Evolutionary conservation across 768 basidiomycete genomes (phyloP).

Genomic region (Mycena venus): DNA sequence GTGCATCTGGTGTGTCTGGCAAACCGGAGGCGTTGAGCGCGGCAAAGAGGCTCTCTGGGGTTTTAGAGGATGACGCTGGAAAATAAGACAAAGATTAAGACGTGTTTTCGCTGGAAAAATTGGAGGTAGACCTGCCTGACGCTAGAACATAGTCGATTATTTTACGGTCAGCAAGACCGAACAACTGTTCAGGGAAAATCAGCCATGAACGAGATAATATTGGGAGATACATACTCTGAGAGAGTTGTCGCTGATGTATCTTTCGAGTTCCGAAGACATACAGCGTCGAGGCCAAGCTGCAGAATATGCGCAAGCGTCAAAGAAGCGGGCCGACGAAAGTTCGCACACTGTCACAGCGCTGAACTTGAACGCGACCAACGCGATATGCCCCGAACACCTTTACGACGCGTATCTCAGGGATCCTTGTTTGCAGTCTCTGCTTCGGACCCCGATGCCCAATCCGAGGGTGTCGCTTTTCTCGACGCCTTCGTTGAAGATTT

Average conservation of each 20-base stretch:
- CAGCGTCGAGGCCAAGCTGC: not conserved
- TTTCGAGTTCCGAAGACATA: conserved; percentile 76
- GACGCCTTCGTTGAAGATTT: conserved; percentile 89
- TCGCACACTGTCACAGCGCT: not conserved
- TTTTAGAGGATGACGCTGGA: conserved; percentile 86
- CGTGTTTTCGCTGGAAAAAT: not conserved
- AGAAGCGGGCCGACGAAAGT: not conserved
- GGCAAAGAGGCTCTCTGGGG: conserved; percentile 82
- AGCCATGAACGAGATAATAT: conserved; percentile 4
- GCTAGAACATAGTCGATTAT: conserved; percentile 91
- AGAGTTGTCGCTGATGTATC: conserved; percentile 85
- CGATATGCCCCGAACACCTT: conserved; percentile 70
- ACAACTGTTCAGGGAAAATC: conserved; percentile 62
- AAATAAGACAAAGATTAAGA: not conserved
- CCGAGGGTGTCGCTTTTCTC: conserved; percentile 85
- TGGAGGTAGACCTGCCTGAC: conserved; percentile 66
- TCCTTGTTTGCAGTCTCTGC: conserved; percentile 90
- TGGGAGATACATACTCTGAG: conserved; percentile 64
- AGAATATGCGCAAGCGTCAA: too few species aligned
- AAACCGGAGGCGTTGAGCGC: conserved; percentile 83
- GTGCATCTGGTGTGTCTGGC: conserved; percentile 84
- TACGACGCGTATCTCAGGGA: conserved; percentile 91
- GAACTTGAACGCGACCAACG: not conserved
- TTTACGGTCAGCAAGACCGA: conserved; percentile 86
- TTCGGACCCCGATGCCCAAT: conserved; percentile 83